Evolutionary conservation across 192 early-diverging fungal genomes (phyloP).

Genomic region (Podila minutissima): DNA sequence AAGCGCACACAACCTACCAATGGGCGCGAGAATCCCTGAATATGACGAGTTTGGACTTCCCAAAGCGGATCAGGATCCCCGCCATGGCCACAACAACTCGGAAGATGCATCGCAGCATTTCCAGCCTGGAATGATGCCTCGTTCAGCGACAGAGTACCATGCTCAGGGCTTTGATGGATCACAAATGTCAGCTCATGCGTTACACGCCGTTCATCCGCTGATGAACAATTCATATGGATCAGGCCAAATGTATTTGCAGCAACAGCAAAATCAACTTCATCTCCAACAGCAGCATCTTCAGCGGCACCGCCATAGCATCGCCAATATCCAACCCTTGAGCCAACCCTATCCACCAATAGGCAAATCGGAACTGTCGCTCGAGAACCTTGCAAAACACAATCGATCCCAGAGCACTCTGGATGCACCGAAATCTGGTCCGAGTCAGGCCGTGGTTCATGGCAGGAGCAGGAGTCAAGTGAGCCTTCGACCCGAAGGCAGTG

Average conservation of each 20-base stretch:
- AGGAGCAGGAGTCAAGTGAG: constrained; percentile 30
- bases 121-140: constrained; percentile 30
- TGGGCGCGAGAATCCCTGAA: neutral
- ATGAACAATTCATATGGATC: neutral
- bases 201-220: neutral
- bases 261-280: neutral
- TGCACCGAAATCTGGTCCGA: neutral
- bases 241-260: neutral
- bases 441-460: constrained; percentile 1
- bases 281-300: neutral
- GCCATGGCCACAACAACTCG: neutral
- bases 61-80: neutral
- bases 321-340: neutral
- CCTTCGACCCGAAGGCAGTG: constrained; percentile 10
- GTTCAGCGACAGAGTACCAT: constrained; percentile 14
- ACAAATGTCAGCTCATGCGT: neutral
- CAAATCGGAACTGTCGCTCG: constrained; percentile 20
- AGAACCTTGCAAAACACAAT: constrained; percentile 29
- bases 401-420: constrained; percentile 23
- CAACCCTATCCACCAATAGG: neutral
- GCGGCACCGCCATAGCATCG: constrained; percentile 14
- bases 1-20: constrained; percentile 9
- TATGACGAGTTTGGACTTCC: constrained; percentile 4
- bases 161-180: constrained; percentile 10
- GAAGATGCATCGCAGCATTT: constrained; percentile 11